phyloP scores from a whole-genome alignment of 1,139 yeast genomes.

The Scheffersomyces lignicola region DNA sequence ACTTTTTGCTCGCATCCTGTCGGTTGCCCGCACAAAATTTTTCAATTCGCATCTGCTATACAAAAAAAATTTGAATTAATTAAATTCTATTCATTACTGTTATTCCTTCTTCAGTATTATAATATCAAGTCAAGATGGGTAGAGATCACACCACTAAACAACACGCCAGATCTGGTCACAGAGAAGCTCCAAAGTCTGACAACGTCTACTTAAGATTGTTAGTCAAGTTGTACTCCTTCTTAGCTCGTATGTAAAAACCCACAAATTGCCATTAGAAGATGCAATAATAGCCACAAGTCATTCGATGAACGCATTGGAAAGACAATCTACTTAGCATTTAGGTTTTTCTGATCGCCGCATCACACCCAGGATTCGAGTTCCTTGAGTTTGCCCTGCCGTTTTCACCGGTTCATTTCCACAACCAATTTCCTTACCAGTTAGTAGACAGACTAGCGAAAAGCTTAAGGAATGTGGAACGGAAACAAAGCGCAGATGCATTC shows the following conservation, averaged over 20 bases:
- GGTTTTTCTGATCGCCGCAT: too few species aligned
- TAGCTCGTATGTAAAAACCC: conserved; percentile 84
- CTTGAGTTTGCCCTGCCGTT: conserved; percentile 1
- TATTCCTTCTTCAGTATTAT: conserved; percentile 4
- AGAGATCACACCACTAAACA: conserved; percentile 96
- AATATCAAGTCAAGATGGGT: conserved; percentile 66
- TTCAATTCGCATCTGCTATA: too few species aligned
- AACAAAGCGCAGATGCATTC: conserved; percentile 2
- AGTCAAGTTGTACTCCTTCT: conserved; percentile 97
- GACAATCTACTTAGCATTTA: too few species aligned
- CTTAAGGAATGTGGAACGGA: conserved; percentile 1
- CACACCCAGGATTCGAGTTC: background rate
- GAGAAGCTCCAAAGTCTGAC: conserved; percentile 99
- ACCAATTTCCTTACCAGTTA: conserved; percentile 4
- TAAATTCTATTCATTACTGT: conserved; percentile 1
- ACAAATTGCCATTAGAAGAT: conserved; percentile 12
- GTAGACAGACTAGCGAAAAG: conserved; percentile 3
- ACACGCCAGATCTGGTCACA: conserved; percentile 94
- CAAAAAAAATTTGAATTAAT: too few species aligned
- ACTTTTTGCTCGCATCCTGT: conserved; percentile 1
- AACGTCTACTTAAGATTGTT: conserved; percentile 97
- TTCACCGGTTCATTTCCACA: too few species aligned
- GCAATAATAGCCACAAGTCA: conserved; percentile 5
- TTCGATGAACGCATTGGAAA: background rate
- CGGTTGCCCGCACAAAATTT: conserved; percentile 5